These are phyloP conservation scores for Tetrastigma voinierianum DNA, from an alignment of 164 flowering plant genomes.

Conservation along the genomic window DNA sequence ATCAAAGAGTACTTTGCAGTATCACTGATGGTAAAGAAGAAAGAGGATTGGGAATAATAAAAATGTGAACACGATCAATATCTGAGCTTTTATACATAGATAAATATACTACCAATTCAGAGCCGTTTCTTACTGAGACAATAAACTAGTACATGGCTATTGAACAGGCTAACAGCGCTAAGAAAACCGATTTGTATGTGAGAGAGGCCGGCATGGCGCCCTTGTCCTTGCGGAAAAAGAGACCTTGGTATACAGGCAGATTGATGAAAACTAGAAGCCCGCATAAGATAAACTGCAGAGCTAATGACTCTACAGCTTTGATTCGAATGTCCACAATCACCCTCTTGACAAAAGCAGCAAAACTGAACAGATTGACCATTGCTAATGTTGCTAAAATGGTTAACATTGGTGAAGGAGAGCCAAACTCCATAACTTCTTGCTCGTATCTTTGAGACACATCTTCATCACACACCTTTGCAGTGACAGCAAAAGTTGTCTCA, in stretches of 20 bases:
- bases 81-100: too few relatives aligned
- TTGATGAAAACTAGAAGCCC: slow-evolving; percentile 23
- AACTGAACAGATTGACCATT: slow-evolving; percentile 18
- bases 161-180: slow-evolving; percentile 16
- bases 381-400: slow-evolving; percentile 24
- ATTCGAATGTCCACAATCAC: slow-evolving; percentile 9
- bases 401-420: slow-evolving; percentile 36
- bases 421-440: slow-evolving; percentile 36
- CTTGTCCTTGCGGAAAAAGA: slow-evolving; percentile 28
- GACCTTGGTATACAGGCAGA: slow-evolving; percentile 27
- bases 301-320: slow-evolving; percentile 11
- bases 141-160: not conserved
- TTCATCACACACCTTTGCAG: slow-evolving; percentile 28
- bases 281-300: slow-evolving; percentile 17
- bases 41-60: too few relatives aligned
- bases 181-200: slow-evolving; percentile 14
- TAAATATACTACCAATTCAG: too few relatives aligned
- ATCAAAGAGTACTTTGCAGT: too few relatives aligned
- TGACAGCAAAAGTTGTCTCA: slow-evolving; percentile 21
- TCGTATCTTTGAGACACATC: slow-evolving; percentile 31
- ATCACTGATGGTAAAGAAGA: too few relatives aligned
- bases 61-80: too few relatives aligned
- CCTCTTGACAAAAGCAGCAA: slow-evolving; percentile 14
- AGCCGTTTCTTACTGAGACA: too few relatives aligned
- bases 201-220: slow-evolving; percentile 25